Evolutionary conservation across 1,284 basidiomycete species (phyloP).

Genomic region (Puccinia hordei): DNA sequence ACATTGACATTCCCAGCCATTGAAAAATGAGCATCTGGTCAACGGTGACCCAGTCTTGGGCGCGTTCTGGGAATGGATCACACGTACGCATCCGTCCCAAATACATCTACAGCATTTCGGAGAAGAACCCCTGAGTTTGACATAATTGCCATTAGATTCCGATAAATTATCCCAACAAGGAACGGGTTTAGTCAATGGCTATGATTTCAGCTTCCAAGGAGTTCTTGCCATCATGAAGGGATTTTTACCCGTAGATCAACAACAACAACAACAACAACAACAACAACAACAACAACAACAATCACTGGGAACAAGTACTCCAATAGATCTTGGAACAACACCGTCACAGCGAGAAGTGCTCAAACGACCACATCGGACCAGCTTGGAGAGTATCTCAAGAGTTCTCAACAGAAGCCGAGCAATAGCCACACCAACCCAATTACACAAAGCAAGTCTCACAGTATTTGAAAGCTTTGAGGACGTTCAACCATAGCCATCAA

Average conservation of each 20-base stretch:
- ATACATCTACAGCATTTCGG: background rate
- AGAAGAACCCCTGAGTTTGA: background rate
- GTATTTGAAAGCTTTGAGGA: constrained; percentile 35
- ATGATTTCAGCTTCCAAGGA: constrained; percentile 46
- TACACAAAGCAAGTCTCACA: constrained; percentile 23
- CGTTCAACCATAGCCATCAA: constrained; percentile 38
- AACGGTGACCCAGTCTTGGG: constrained; percentile 13
- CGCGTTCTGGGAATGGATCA: constrained; percentile 47
- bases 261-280: background rate
- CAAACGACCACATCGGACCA: background rate
- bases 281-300: too few species aligned
- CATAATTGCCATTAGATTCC: constrained; percentile 23
- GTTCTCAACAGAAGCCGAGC: constrained; percentile 1
- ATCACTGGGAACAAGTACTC: background rate
- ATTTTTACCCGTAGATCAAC: background rate
- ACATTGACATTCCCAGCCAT: constrained; percentile 9
- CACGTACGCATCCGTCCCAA: constrained; percentile 6
- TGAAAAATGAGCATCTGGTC: constrained; percentile 35
- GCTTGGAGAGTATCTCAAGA: background rate
- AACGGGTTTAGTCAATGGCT: constrained; percentile 34
- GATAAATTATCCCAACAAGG: constrained; percentile 38
- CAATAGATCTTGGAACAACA: background rate
- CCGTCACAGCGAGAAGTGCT: background rate
- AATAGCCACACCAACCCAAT: background rate
- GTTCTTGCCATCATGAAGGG: constrained; percentile 45